Evolutionary conservation across 139 green algal species (phyloP).

Genomic region (Micromonas commoda): DNA sequence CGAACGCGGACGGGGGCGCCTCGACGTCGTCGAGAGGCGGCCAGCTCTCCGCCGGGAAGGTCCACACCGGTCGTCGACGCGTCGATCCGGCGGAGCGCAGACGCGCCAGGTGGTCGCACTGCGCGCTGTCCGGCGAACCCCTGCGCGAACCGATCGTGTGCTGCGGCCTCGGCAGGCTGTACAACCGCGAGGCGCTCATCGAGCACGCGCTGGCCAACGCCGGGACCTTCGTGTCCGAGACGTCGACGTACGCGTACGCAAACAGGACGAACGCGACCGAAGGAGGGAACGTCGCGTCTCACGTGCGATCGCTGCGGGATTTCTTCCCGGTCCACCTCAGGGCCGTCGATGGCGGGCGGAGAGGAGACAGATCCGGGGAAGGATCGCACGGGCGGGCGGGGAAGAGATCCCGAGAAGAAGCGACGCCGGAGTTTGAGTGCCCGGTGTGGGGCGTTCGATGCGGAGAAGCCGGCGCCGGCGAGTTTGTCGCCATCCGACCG

Average conservation of each 20-base stretch:
- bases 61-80: no score
- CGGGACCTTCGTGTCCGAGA: not conserved
- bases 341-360: not conserved
- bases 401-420: no score
- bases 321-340: not conserved
- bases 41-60: no score
- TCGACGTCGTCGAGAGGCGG: not conserved
- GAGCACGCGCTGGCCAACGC: not conserved
- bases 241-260: not conserved
- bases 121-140: not conserved
- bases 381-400: no score
- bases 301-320: not conserved
- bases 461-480: not conserved
- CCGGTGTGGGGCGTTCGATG: not conserved
- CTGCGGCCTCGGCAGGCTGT: not conserved
- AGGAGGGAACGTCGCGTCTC: not conserved
- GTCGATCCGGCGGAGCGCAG: no score
- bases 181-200: not conserved
- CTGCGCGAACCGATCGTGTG: not conserved
- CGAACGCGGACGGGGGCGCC: not conserved
- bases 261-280: not conserved
- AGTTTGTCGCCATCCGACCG: not conserved
- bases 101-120: no score
- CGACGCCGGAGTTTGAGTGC: constrained; percentile 4
- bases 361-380: no score